These are phyloP conservation scores for Celoporthe dispersa DNA, from an alignment of 2,329 filamentous ascomycete genomes.

Conservation along the genomic window DNA sequence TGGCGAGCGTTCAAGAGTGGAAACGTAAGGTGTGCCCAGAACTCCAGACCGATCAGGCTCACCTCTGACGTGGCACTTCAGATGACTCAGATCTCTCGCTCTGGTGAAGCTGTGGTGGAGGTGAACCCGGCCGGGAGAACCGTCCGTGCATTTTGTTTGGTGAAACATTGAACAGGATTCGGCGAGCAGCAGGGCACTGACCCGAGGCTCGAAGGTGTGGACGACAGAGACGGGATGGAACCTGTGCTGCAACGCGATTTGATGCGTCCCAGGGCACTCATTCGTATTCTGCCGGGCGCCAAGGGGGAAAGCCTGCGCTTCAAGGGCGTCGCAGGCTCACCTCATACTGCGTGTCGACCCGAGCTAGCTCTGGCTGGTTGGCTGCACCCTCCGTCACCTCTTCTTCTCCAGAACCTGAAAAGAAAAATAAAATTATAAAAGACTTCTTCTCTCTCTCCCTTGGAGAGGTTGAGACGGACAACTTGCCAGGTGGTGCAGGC, in stretches of 20 bases:
- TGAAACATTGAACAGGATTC: conserved; percentile 10
- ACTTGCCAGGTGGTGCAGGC: conserved; percentile 1
- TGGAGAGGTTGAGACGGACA: not conserved
- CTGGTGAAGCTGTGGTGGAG: not conserved
- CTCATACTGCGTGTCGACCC: not conserved
- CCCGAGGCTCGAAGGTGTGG: not conserved
- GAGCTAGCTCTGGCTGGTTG: not conserved
- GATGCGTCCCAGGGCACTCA: not conserved
- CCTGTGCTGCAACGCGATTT: not conserved
- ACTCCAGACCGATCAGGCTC: not conserved
- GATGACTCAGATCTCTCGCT: not conserved
- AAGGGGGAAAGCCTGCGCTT: not conserved
- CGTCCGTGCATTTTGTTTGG: conserved; percentile 8
- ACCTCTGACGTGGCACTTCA: not conserved
- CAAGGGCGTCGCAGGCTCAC: not conserved
- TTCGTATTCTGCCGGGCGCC: not conserved
- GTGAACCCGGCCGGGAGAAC: not conserved
- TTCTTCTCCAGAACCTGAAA: not conserved
- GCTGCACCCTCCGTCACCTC: not conserved
- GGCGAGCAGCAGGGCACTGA: not conserved
- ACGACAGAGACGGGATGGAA: conserved; percentile 11
- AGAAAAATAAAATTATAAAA: too few species aligned
- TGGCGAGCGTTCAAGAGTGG: not conserved
- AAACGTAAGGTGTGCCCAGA: not conserved
- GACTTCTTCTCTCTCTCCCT: too few species aligned